Evolutionary conservation across 192 early-diverging fungal species (phyloP), one percentile per base, ranked within the genome.

Genomic region (Coemansia sp.): DNA sequence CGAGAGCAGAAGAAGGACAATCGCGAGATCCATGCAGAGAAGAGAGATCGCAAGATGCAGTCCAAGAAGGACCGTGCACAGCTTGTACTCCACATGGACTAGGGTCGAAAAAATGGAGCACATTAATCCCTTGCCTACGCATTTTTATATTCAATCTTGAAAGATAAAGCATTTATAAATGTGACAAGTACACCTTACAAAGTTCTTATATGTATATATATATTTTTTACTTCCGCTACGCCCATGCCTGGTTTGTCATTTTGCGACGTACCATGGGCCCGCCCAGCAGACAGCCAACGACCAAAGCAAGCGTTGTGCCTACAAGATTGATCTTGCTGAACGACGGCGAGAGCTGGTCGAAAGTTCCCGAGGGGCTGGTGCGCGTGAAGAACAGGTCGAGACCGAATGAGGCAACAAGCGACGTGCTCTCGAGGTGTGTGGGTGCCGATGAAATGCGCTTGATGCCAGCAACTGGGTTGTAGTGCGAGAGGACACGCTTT

Each of bases 281-380:
- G 26, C 89, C 86, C 51, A 95, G 83, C 56, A 89, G 58, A 67
- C 96, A 88, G 18, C 88, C 91, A 15, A 85, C 83, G 0, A 87
- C 74, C 59, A 99, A 81, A 15, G 82, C 88, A n/a, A 90, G 82
- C 31, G 96, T 91, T 0, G 96, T 97, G 63, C 84, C 70, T 48
- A 96, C 74, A 71, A 99, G 77, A 60, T 90, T 88, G 18, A 81
- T 74, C 67, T 96, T 95, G 71, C 86, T 93, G 81, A 99, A 99
- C 62, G 91, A 88, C 71, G 95, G 92, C 75, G 90, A 91, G 63
- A 99, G 77, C 52, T 92, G 84, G 81, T 99, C 97, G 82, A 99
- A 99, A 7, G 88, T 86, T 66, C 92, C 92, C 51, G 89, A 92
- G 21, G 97, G 96, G 48, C 86, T 88, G 29, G 87, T 82, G 40